phyloP scores from a whole-genome alignment of 2,329 filamentous ascomycete genomes.

The Xylaria arbuscula region DNA sequence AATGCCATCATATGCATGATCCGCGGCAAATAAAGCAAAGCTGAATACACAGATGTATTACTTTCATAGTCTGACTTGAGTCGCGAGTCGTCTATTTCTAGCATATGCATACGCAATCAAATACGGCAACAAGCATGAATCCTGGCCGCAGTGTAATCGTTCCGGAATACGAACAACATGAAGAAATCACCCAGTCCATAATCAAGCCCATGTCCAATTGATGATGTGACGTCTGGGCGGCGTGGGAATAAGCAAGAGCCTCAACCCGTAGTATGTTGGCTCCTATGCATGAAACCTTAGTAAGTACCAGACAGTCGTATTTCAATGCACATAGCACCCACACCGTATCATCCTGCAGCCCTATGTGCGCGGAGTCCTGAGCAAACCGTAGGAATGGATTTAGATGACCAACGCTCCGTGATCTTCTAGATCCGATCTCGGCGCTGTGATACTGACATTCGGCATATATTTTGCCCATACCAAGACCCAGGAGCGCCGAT shows the following conservation, averaged over 20 bases:
- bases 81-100: background rate
- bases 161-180: background rate
- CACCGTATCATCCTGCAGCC: background rate
- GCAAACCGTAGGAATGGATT: background rate
- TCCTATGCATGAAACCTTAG: background rate
- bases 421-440: background rate
- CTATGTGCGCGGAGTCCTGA: background rate
- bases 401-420: background rate
- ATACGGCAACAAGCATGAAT: background rate
- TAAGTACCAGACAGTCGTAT: background rate
- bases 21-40: background rate
- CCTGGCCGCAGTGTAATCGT: background rate
- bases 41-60: background rate
- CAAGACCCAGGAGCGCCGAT: background rate
- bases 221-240: background rate
- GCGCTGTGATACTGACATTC: background rate
- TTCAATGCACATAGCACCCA: background rate
- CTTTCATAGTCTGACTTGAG: background rate
- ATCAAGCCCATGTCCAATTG: background rate
- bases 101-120: background rate
- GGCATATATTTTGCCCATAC: background rate
- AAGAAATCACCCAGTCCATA: background rate
- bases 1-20: background rate
- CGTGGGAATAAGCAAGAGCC: background rate
- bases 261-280: background rate